Percentiles rank a stretch among this genome's conserved stretches.
phyloP scores from a whole-genome alignment of 805 yeast species.

The Candida caryicola region DNA sequence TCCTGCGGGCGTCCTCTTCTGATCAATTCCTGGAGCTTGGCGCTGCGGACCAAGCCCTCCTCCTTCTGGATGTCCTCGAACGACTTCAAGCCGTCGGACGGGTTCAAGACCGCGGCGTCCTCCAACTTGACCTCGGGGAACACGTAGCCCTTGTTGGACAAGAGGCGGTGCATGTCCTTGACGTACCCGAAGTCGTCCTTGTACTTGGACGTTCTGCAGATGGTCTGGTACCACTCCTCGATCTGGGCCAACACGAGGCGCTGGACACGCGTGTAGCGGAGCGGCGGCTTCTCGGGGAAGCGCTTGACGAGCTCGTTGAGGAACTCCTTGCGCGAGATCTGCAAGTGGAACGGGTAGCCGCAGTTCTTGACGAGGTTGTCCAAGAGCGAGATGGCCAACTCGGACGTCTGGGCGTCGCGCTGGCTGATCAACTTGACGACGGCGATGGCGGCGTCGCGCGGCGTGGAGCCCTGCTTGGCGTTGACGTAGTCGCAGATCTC shows the following conservation, averaged over 20 bases:
- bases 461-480: conserved; percentile 85
- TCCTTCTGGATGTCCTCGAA: conserved; percentile 89
- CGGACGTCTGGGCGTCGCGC: conserved; percentile 78
- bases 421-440: conserved; percentile 80
- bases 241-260: conserved; percentile 81
- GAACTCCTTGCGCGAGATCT: conserved; percentile 91
- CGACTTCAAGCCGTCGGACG: conserved; percentile 81
- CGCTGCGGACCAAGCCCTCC: conserved; percentile 88
- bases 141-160: conserved; percentile 84
- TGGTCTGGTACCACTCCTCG: conserved; percentile 96
- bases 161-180: conserved; percentile 91
- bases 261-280: conserved; percentile 79
- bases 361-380: conserved; percentile 96
- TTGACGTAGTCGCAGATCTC: conserved; percentile 93
- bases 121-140: conserved; percentile 90
- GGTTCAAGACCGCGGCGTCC: conserved; percentile 90
- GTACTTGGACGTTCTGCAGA: conserved; percentile 84
- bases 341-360: conserved; percentile 95
- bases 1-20: conserved; percentile 96
- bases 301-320: conserved; percentile 87
- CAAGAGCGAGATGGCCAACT: conserved; percentile 76
- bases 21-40: conserved; percentile 91
- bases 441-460: conserved; percentile 88
- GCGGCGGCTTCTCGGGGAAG: conserved; percentile 93
- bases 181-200: conserved; percentile 90